Evolutionary conservation across 805 yeast genomes (phyloP).

Genomic region (Yarrowia bubula): DNA sequence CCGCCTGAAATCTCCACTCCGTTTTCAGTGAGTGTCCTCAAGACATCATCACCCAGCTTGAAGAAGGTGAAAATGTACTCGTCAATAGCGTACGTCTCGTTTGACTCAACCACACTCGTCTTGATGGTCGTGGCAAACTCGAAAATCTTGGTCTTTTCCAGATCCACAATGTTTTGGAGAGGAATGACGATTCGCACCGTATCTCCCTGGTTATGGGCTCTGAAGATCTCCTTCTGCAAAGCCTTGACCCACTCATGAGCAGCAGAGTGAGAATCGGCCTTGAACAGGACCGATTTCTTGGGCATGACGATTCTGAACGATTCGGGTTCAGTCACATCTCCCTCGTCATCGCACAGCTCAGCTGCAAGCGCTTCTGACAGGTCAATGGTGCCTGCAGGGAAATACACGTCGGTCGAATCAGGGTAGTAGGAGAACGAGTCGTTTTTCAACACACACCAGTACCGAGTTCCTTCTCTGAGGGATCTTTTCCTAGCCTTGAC

Average conservation of each 20-base stretch:
- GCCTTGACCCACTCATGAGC: conserved; percentile 81
- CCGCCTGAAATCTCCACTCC: conserved; percentile 17
- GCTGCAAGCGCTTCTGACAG: conserved; percentile 61
- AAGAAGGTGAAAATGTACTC: conserved; percentile 71
- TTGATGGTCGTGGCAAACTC: conserved; percentile 57
- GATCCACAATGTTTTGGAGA: conserved; percentile 58
- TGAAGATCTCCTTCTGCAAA: conserved; percentile 73
- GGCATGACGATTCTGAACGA: conserved; percentile 63
- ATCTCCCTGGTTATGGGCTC: conserved; percentile 65
- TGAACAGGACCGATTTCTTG: conserved; percentile 58
- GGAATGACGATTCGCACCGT: conserved; percentile 80
- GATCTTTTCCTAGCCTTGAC: conserved; percentile 41
- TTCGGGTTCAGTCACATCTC: conserved; percentile 35
- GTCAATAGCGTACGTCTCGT: conserved; percentile 56
- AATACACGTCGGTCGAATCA: conserved; percentile 75
- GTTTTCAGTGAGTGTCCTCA: neutral
- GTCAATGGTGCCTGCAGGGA: conserved; percentile 76
- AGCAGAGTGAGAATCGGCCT: conserved; percentile 66
- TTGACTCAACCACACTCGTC: conserved; percentile 59
- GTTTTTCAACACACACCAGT: conserved; percentile 77
- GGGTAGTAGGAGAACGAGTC: conserved; percentile 67
- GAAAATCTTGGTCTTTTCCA: conserved; percentile 55
- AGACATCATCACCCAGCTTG: conserved; percentile 40
- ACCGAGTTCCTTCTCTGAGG: conserved; percentile 46
- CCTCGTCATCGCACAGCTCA: conserved; percentile 44